Evolutionary conservation across 495 filamentous ascomycete genomes (phyloP).

Genomic region (Cercophora newfieldiana): DNA sequence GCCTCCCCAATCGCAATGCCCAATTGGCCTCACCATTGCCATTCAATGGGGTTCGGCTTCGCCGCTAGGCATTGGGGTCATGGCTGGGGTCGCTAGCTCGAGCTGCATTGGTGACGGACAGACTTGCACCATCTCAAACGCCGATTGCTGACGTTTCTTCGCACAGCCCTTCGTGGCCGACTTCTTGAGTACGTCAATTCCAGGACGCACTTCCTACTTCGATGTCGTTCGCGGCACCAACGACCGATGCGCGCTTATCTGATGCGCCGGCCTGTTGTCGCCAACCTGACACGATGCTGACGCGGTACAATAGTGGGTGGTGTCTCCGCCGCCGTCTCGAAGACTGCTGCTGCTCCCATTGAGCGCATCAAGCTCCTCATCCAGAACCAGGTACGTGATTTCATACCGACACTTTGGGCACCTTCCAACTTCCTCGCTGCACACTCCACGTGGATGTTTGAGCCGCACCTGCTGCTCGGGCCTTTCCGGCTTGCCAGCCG

Average conservation of each 20-base stretch:
- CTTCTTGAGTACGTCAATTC: conserved; percentile 87
- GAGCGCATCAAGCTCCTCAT: conserved; percentile 99
- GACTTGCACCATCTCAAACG: not conserved
- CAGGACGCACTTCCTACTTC: not conserved
- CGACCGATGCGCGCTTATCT: conserved; percentile 11
- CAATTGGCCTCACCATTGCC: conserved; percentile 30
- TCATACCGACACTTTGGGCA: not conserved
- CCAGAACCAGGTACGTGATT: conserved; percentile 92
- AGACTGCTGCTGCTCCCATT: conserved; percentile 99
- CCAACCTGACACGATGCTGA: conserved; percentile 44
- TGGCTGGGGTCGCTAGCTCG: conserved; percentile 10
- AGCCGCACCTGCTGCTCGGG: conserved; percentile 5
- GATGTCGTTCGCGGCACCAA: not conserved
- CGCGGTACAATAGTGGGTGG: conserved; percentile 78
- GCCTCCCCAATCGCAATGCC: conserved; percentile 24
- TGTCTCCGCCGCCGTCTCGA: conserved; percentile 99
- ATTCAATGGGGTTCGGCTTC: conserved; percentile 6
- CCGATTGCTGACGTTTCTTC: conserved; percentile 26
- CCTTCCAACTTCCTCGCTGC: not conserved
- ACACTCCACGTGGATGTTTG: not conserved
- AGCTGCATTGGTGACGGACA: not conserved
- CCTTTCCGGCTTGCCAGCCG: conserved; percentile 4
- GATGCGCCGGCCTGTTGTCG: conserved; percentile 28
- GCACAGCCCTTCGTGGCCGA: conserved; percentile 75
- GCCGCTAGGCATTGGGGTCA: conserved; percentile 12